phyloP scores from a whole-genome alignment of 768 basidiomycete genomes.

The Tylopilus plumbeoviolaceoides region DNA sequence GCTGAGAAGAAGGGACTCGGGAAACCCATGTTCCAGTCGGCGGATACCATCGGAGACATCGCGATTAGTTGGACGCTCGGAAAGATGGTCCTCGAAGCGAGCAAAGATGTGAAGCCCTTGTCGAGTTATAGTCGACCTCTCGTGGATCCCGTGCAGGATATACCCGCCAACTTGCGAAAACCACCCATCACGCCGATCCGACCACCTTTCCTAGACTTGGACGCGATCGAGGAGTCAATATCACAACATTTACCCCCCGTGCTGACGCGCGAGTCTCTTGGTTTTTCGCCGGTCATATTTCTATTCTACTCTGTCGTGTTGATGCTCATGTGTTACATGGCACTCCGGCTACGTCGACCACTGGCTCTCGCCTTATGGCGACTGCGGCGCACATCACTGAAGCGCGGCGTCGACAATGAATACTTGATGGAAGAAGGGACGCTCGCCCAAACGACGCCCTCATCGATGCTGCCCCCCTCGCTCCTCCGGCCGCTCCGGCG shows the following conservation, averaged over 20 bases:
- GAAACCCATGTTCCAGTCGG: slow-evolving; percentile 81
- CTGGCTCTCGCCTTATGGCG: slow-evolving; percentile 43
- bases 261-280: slow-evolving; percentile 59
- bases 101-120: slow-evolving; percentile 68
- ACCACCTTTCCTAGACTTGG: slow-evolving; percentile 56
- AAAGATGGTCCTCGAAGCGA: slow-evolving; percentile 98
- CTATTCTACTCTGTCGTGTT: slow-evolving; percentile 50
- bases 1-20: slow-evolving; percentile 83
- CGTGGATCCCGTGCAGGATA: slow-evolving; percentile 70
- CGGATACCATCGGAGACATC: slow-evolving; percentile 89
- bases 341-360: slow-evolving; percentile 56
- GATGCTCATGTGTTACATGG: slow-evolving; percentile 39
- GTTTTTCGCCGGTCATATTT: slow-evolving; percentile 67
- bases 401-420: slow-evolving; percentile 22
- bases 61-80: slow-evolving; percentile 98
- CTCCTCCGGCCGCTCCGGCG: slow-evolving; percentile 29
- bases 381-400: slow-evolving; percentile 41
- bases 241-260: slow-evolving; percentile 64
- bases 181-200: slow-evolving; percentile 59
- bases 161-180: slow-evolving; percentile 46
- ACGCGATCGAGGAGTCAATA: slow-evolving; percentile 58
- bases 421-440: slow-evolving; percentile 49
- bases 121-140: slow-evolving; percentile 49
- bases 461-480: slow-evolving; percentile 22
- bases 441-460: slow-evolving; percentile 6